These are phyloP conservation scores for Phaffia rhodozyma DNA, from an alignment of 1,284 basidiomycete genomes.

Conservation along the genomic window DNA sequence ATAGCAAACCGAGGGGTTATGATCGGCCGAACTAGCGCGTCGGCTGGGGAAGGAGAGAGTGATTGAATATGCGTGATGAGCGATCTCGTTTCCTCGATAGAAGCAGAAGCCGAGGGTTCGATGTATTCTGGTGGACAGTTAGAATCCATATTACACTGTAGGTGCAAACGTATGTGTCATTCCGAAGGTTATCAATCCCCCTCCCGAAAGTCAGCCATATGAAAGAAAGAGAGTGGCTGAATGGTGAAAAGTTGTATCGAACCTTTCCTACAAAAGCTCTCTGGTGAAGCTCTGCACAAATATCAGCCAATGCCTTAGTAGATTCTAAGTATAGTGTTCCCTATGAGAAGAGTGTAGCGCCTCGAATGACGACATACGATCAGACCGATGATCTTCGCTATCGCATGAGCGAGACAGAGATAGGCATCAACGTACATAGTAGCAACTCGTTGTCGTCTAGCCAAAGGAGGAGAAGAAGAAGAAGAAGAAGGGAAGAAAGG, in stretches of 20 bases:
- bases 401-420: too few species aligned
- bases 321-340: slow-evolving; percentile 69
- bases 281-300: slow-evolving; percentile 41
- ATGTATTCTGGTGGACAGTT: slow-evolving; percentile 59
- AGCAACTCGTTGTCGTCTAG: neutral
- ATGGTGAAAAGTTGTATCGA: slow-evolving; percentile 20
- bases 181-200: slow-evolving; percentile 37
- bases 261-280: slow-evolving; percentile 41
- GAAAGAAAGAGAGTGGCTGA: neutral
- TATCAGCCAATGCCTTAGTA: slow-evolving; percentile 67
- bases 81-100: slow-evolving; percentile 49
- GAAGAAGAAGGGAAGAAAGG: neutral
- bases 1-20: slow-evolving; percentile 93
- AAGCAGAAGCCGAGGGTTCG: slow-evolving; percentile 50
- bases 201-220: slow-evolving; percentile 16
- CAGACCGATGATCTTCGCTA: too few species aligned
- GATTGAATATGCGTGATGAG: slow-evolving; percentile 58
- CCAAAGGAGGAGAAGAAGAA: neutral
- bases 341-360: slow-evolving; percentile 46
- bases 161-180: neutral
- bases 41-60: slow-evolving; percentile 31
- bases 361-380: too few species aligned
- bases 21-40: slow-evolving; percentile 64
- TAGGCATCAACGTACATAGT: too few species aligned
- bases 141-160: slow-evolving; percentile 83